These are phyloP conservation scores for Tetraselmis striata DNA, from an alignment of 139 green algal species.

Conservation along the genomic window DNA sequence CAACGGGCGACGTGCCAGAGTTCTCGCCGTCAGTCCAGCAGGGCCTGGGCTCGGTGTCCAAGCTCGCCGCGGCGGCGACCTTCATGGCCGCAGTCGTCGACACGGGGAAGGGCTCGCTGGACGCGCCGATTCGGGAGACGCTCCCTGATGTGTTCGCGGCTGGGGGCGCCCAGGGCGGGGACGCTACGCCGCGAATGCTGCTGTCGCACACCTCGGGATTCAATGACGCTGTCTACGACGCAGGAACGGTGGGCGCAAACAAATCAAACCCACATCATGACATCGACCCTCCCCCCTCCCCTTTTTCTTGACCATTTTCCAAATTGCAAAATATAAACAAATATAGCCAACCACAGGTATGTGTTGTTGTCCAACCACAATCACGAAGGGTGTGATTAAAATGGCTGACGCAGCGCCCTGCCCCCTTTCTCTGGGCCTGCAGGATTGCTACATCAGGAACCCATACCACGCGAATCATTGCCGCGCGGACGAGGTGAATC, in stretches of 20 bases:
- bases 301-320: too few relatives aligned
- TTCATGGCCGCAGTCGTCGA: not conserved
- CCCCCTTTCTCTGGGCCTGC: not conserved
- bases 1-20: not conserved
- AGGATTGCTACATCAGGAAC: not conserved
- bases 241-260: not conserved
- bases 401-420: not conserved
- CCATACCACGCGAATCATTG: not conserved
- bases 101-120: not conserved
- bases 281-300: too few relatives aligned
- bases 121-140: not conserved
- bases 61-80: not conserved
- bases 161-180: not conserved
- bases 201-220: not conserved
- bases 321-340: too few relatives aligned
- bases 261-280: too few relatives aligned
- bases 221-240: not conserved
- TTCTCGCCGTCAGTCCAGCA: not conserved
- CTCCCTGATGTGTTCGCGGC: not conserved
- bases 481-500: not conserved
- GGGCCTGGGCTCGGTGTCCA: not conserved
- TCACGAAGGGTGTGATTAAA: too few relatives aligned
- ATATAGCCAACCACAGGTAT: too few relatives aligned
- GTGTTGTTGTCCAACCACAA: too few relatives aligned
- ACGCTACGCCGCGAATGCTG: not conserved